Conservation (phyloP, 495 filamentous ascomycete genomes). For the Aspergillus sclerotiicarbonarius region DNA sequence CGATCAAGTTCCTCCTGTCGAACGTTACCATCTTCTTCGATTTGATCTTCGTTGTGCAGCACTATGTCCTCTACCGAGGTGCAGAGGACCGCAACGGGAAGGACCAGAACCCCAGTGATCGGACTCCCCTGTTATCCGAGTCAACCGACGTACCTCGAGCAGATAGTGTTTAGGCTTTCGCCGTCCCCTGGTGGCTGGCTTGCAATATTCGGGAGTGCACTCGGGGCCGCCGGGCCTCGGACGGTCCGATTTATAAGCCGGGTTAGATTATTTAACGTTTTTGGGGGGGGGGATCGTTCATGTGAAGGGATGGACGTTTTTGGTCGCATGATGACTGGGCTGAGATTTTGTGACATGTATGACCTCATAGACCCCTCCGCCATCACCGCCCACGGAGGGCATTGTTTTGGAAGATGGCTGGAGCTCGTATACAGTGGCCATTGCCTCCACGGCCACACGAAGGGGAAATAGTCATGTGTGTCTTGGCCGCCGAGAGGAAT, state of each 20-base stretch:
- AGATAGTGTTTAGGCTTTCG: constrained; percentile 1
- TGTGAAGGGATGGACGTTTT: not conserved
- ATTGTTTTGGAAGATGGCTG: not conserved
- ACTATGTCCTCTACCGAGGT: constrained; percentile 72
- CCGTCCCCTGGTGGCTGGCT: not conserved
- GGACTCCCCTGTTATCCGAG: constrained; percentile 31
- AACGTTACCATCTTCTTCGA: constrained; percentile 88
- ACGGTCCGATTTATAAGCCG: not conserved
- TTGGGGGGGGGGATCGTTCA: not conserved
- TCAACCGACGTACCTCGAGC: constrained; percentile 13
- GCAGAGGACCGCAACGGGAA: constrained; percentile 13
- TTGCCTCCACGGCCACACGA: too few species aligned
- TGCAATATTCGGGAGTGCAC: not conserved
- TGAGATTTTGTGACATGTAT: not conserved
- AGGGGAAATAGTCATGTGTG: too few species aligned
- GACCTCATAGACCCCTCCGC: not conserved
- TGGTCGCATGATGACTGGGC: not conserved
- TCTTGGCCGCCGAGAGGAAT: too few species aligned
- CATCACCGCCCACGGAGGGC: not conserved
- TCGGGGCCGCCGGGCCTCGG: not conserved
- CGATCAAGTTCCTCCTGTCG: constrained; percentile 81
- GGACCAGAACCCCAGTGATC: constrained; percentile 15
- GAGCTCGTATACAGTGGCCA: too few species aligned
- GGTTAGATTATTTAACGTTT: not conserved
- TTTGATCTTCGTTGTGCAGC: constrained; percentile 78